Evolutionary conservation across 140 eudicot species (phyloP).

Genomic region (Senecio squalidus): DNA sequence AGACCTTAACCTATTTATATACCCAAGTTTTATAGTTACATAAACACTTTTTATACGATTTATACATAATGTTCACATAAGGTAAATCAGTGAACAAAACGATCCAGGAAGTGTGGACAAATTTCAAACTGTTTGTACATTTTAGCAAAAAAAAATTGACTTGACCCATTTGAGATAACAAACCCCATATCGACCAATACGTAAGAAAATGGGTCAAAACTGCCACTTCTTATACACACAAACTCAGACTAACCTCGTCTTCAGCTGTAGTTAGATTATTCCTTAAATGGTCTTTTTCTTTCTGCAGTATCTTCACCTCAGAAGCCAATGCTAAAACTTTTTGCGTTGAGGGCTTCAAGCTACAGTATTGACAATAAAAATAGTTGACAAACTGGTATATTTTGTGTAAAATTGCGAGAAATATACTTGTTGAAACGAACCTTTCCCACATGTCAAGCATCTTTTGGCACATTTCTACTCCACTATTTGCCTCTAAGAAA

Average conservation of each 20-base stretch:
- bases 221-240: neutral
- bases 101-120: no score
- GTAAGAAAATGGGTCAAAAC: neutral
- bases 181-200: no score
- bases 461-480: slow-evolving; percentile 50
- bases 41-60: no score
- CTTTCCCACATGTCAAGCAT: slow-evolving; percentile 47
- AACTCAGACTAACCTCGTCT: slow-evolving; percentile 51
- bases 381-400: neutral
- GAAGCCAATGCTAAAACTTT: slow-evolving; percentile 49
- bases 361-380: slow-evolving; percentile 18
- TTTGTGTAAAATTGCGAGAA: neutral
- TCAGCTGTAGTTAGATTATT: slow-evolving; percentile 69
- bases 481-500: slow-evolving; percentile 55
- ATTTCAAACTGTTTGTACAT: no score
- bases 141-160: no score
- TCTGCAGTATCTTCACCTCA: slow-evolving; percentile 43
- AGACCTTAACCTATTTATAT: slow-evolving; percentile 52
- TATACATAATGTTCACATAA: no score
- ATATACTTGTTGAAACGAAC: slow-evolving; percentile 24
- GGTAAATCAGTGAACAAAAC: no score
- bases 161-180: no score
- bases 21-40: slow-evolving; percentile 14
- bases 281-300: slow-evolving; percentile 59
- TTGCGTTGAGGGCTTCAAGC: slow-evolving; percentile 64